Evolutionary conservation across 2,329 filamentous ascomycete species (phyloP).

Genomic region (Alternaria alternata): DNA sequence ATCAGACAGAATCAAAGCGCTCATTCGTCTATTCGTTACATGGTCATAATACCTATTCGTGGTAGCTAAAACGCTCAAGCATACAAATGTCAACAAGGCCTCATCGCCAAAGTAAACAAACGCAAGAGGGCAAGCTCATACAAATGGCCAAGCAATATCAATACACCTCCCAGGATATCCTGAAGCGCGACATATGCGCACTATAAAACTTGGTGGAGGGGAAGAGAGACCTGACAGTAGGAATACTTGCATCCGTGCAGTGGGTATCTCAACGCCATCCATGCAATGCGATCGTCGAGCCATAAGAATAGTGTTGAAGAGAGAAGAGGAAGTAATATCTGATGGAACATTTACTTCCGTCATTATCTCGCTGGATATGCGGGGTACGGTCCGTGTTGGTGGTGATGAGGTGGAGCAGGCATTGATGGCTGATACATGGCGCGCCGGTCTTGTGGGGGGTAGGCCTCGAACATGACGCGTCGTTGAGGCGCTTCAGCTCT

Average conservation of each 20-base stretch:
- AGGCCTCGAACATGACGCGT: constrained; percentile 50
- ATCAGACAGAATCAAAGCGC: background rate
- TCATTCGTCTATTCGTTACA: constrained; percentile 15
- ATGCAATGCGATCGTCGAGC: constrained; percentile 43
- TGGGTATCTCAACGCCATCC: constrained; percentile 47
- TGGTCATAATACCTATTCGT: constrained; percentile 10
- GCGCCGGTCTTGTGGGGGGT: constrained; percentile 36
- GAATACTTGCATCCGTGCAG: constrained; percentile 8
- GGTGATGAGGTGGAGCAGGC: constrained; percentile 32
- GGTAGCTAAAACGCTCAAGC: background rate
- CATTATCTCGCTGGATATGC: constrained; percentile 38
- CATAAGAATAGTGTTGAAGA: constrained; percentile 20
- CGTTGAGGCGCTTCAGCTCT: constrained; percentile 40
- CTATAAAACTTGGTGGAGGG: constrained; percentile 2
- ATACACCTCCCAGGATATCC: background rate
- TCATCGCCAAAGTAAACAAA: background rate
- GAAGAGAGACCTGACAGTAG: constrained; percentile 1
- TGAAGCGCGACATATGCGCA: background rate
- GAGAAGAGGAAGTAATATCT: background rate
- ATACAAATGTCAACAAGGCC: constrained; percentile 1
- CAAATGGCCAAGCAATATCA: background rate
- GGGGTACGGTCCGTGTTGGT: constrained; percentile 37
- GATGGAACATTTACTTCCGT: background rate
- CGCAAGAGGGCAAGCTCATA: background rate
- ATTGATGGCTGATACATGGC: constrained; percentile 32